Evolutionary conservation across 768 basidiomycete genomes (phyloP).

Genomic region (Lanmaoa pseudosensibilis): DNA sequence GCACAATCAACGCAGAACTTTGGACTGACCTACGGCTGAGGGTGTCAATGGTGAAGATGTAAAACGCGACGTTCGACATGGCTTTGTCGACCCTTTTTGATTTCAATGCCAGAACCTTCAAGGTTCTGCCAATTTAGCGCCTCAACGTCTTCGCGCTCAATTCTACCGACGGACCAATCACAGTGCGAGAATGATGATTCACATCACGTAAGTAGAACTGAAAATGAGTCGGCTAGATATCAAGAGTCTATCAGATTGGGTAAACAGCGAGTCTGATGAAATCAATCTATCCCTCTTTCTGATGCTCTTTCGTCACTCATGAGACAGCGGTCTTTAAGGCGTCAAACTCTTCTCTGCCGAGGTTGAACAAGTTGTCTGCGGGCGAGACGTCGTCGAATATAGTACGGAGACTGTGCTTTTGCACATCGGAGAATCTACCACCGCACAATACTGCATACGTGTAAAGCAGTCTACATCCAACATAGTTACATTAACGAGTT

Average conservation of each 20-base stretch:
- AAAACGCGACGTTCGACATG: constrained; percentile 3
- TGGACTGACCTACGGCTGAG: constrained; percentile 13
- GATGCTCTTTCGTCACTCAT: constrained; percentile 18
- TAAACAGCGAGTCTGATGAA: constrained; percentile 10
- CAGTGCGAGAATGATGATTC: constrained; percentile 9
- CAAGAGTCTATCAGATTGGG: constrained; percentile 12
- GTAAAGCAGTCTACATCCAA: constrained; percentile 43
- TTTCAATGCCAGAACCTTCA: constrained; percentile 5
- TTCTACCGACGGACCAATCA: constrained; percentile 21
- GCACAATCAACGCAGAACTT: not conserved
- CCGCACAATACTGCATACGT: constrained; percentile 49
- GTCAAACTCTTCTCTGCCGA: constrained; percentile 28
- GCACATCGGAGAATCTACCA: constrained; percentile 31
- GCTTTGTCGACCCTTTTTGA: constrained; percentile 17
- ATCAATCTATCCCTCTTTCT: constrained; percentile 17
- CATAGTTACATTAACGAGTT: not conserved
- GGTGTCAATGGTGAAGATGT: not conserved
- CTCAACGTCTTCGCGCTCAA: constrained; percentile 8
- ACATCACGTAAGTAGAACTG: constrained; percentile 26
- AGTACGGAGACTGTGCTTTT: constrained; percentile 31
- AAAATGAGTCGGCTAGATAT: constrained; percentile 32
- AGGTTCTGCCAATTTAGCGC: constrained; percentile 15
- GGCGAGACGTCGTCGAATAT: constrained; percentile 26
- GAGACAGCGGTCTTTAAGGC: constrained; percentile 21
- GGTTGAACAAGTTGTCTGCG: constrained; percentile 27